These are phyloP conservation scores for Eucalyptus curtisii DNA, from an alignment of 345 rosid species.

Conservation along the genomic window DNA sequence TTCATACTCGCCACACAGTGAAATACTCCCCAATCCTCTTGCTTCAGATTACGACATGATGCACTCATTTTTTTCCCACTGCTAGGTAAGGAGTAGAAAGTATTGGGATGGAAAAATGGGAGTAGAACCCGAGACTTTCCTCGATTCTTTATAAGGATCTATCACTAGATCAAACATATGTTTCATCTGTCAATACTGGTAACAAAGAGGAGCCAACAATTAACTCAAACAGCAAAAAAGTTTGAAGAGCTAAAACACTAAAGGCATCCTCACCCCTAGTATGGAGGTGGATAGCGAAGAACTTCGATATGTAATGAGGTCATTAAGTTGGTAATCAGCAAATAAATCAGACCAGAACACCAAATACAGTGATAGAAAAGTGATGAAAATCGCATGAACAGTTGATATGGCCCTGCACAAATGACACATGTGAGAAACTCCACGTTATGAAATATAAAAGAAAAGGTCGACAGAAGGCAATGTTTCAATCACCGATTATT, in stretches of 20 bases:
- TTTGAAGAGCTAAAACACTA: not conserved
- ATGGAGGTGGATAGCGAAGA: constrained; percentile 36
- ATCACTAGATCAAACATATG: not conserved
- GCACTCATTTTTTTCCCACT: not conserved
- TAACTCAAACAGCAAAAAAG: not conserved
- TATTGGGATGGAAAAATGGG: not conserved
- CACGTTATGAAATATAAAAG: not conserved
- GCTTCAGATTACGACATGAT: not conserved
- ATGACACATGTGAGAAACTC: not conserved
- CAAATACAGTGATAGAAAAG: constrained; percentile 40
- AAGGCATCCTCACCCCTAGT: constrained; percentile 35
- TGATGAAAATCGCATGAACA: constrained; percentile 48
- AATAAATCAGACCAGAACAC: constrained; percentile 53
- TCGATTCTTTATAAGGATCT: not conserved
- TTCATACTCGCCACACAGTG: not conserved
- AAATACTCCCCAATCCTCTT: not conserved
- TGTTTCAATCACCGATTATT: constrained; percentile 36
- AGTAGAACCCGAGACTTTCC: not conserved
- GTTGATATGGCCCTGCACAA: constrained; percentile 53
- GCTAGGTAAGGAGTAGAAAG: not conserved
- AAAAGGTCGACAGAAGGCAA: not conserved
- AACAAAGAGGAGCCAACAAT: not conserved
- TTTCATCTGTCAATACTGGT: not conserved
- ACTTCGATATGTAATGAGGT: constrained; percentile 28
- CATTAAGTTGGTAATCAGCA: constrained; percentile 19